Evolutionary conservation across 768 basidiomycete genomes (phyloP).

Genomic region (Strobilomyces dryophilus): DNA sequence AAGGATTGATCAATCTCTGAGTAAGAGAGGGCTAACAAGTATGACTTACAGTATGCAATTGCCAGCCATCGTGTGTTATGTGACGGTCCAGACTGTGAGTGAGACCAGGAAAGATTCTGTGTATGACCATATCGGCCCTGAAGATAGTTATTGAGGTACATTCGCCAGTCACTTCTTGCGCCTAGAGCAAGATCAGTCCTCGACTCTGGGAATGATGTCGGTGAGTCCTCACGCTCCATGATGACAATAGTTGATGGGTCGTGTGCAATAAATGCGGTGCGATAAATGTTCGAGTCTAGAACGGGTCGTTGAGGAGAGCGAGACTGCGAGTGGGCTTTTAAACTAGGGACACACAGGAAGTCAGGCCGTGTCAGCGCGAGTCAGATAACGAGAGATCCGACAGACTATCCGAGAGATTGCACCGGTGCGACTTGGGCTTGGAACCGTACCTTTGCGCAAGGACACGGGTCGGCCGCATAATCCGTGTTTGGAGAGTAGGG

Average conservation of each 20-base stretch:
- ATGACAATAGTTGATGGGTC: neutral
- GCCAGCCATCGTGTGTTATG: slow-evolving; percentile 24
- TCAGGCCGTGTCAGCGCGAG: slow-evolving; percentile 19
- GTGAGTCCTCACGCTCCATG: slow-evolving; percentile 17
- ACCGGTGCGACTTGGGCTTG: slow-evolving; percentile 8
- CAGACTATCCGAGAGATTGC: slow-evolving; percentile 2
- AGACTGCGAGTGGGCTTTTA: slow-evolving; percentile 16
- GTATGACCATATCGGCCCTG: slow-evolving; percentile 31
- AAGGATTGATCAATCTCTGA: neutral
- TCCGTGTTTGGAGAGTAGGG: slow-evolving; percentile 17
- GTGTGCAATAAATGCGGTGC: neutral
- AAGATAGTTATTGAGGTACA: slow-evolving; percentile 30
- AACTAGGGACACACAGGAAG: slow-evolving; percentile 23
- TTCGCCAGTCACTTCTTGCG: slow-evolving; percentile 23
- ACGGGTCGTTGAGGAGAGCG: slow-evolving; percentile 3
- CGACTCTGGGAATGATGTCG: neutral
- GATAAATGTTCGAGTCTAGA: slow-evolving; percentile 3
- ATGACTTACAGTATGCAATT: slow-evolving; percentile 24
- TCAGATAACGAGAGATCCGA: slow-evolving; percentile 22
- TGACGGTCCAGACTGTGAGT: slow-evolving; percentile 18
- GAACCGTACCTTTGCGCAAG: slow-evolving; percentile 17
- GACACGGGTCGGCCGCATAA: slow-evolving; percentile 1
- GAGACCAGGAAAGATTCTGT: slow-evolving; percentile 21
- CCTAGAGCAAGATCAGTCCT: slow-evolving; percentile 12
- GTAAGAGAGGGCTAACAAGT: neutral